Percentiles rank a stretch among this genome's conserved stretches.
Evolutionary conservation across 768 basidiomycete species (phyloP).

Genomic region (Xerocomus spinulosus): DNA sequence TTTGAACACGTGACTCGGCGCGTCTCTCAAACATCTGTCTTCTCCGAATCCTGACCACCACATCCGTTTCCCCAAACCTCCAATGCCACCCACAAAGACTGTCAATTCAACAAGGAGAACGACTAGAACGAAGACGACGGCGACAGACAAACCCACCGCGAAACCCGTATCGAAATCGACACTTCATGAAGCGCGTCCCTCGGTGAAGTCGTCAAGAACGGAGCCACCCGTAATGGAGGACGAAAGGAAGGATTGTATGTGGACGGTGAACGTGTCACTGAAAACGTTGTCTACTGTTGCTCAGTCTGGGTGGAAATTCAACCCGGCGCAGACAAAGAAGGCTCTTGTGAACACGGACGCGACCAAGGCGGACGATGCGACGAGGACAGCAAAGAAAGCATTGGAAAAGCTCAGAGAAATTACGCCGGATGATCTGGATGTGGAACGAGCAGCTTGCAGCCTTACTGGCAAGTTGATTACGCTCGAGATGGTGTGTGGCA

Average conservation of each 20-base stretch:
- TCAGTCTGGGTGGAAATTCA: conserved; percentile 59
- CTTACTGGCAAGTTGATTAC: conserved; percentile 62
- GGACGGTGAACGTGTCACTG: conserved; percentile 55
- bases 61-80: neutral
- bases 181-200: conserved; percentile 26
- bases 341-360: conserved; percentile 20
- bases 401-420: conserved; percentile 45
- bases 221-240: conserved; percentile 28
- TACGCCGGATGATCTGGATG: conserved; percentile 48
- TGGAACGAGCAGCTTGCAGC: conserved; percentile 70
- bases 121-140: conserved; percentile 9
- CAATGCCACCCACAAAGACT: conserved; percentile 13
- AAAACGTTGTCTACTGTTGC: conserved; percentile 49
- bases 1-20: conserved; percentile 14
- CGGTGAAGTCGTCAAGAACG: conserved; percentile 11
- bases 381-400: conserved; percentile 37
- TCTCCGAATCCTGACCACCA: neutral
- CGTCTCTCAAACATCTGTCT: conserved; percentile 2
- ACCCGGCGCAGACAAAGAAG: conserved; percentile 23
- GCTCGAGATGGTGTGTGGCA: conserved; percentile 62
- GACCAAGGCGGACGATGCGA: conserved; percentile 34
- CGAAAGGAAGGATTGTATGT: conserved; percentile 49
- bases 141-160: neutral
- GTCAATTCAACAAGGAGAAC: conserved; percentile 4
- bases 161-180: conserved; percentile 27